Base-by-base conservation (phyloP, 441 rosid genomes). In the Melastoma candidum region DNA sequence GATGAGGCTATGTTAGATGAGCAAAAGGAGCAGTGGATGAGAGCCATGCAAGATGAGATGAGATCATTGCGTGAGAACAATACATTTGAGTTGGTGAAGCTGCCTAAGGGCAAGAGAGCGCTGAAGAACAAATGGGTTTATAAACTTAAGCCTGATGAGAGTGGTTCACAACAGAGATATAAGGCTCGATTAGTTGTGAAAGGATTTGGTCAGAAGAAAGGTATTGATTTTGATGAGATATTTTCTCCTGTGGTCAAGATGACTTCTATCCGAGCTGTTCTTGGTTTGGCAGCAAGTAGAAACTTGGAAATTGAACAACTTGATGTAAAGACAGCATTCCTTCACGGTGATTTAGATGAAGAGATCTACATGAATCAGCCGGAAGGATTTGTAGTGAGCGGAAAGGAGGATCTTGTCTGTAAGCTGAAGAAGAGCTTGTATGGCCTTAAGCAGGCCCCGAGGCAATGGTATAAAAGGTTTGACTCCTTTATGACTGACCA, bases 101-200 rank as follows among this genome's bases (percentile, higher is more conserved):
- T 27, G 11, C 51, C 52, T 9, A 56, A 27, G 12, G 51, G 45
- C 12, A 56, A 4, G 29, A 2, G 7, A 27, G 51, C 6, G n/a
- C 14, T 56, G 12, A 4, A 13, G 44, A 47, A 46, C 17, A 47
- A 27, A 29, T 47, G 51, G 45, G 14, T 56, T 2, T 56, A 26
- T 13, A 10, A 0, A 48, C 26, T 48, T 12, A 48, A 47, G 32
- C 10, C 13, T 2, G 26, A 56, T 46, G 51, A 27, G 32, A 25
- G n/a, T 14, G n/a, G 26, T 12, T 22, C 10, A 27, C 25, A 22
- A 8, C 13, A 0, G 26, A 27, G 39, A 12, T 29, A 13, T 13
- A 56, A 47, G 24, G 60, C 57, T 3, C n/a, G 55, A n/a, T 7
- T 47, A 12, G 51, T 13, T 12, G 60, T 47, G 22, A 56, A 56